Evolutionary conservation across 2,329 filamentous ascomycete genomes (phyloP), one percentile per base, ranked within the genome.

Genomic region (Cercospora brassicicola): DNA sequence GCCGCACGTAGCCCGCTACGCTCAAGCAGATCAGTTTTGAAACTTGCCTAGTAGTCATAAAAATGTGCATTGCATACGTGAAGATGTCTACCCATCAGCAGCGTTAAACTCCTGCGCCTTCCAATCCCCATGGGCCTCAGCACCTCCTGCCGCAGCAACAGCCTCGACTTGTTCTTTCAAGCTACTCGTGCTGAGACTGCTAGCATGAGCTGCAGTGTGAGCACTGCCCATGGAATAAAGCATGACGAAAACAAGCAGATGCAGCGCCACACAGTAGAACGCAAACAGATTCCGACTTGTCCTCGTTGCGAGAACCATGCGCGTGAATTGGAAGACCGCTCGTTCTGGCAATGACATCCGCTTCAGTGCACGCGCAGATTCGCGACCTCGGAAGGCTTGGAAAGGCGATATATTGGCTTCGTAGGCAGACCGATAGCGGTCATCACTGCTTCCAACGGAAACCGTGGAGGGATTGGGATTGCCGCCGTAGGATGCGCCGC

Each of bases 331-430:
- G 80, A 96, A 96, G 3, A 99, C 91, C 59, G 93, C 88, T 45
- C 95, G 86, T 80, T 99, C 95, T 0, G 94, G 93, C 8, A 97
- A 82, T 75, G 90, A 94, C 93, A 99, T 96, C 51, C 94, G 89
- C 76, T 93, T 93, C 80, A 97, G 94, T 1, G 94, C 95, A 59
- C 96, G 86, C 6, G 93, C 90, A 42, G 91, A 94, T 81, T 99
- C 96, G 62, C 94, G 88, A n/a, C 94, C 94, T 55, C 94, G 87
- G 82, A 99, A 99, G 2, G 93, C 93, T 28, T 94, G 94, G 79
- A 99, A 99, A 0, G 95, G 95, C 10, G 93, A 97, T 59, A 99
- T 90, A 76, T 95, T 96, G 51, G 91, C 92, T 82, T 99, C 95
- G 81, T 99, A 99, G 10, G 93, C 92, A 67, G 93, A 90, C 69